Evolutionary conservation across 2,329 filamentous ascomycete genomes (phyloP).

Genomic region (Colletotrichum truncatum): DNA sequence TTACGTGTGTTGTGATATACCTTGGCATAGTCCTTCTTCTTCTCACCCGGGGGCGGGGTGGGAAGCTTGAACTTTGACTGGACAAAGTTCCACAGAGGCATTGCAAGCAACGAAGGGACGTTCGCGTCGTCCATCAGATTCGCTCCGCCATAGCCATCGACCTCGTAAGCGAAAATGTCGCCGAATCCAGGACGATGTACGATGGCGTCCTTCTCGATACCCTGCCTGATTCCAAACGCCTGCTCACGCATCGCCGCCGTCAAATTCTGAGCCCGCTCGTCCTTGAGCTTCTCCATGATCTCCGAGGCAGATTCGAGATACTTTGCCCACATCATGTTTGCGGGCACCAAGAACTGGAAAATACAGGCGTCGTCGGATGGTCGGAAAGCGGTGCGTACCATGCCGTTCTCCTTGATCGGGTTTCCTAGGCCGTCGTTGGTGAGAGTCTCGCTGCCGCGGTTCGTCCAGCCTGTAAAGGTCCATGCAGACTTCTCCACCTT

Average conservation of each 20-base stretch:
- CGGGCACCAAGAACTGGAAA: conserved; percentile 86
- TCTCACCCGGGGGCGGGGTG: conserved; percentile 12
- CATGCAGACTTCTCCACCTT: conserved; percentile 71
- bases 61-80: conserved; percentile 16
- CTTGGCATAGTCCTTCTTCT: conserved; percentile 61
- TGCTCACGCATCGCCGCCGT: conserved; percentile 63
- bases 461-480: conserved; percentile 79
- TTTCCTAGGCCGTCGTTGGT: conserved; percentile 81
- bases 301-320: conserved; percentile 63
- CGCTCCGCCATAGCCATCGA: conserved; percentile 75
- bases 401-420: conserved; percentile 82
- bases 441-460: conserved; percentile 82
- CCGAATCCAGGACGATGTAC: conserved; percentile 62
- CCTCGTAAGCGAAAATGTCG: conserved; percentile 80
- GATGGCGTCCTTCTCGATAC: conserved; percentile 77
- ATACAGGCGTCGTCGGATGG: conserved; percentile 87
- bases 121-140: conserved; percentile 80
- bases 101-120: conserved; percentile 72
- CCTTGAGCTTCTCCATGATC: conserved; percentile 53
- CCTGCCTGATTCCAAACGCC: conserved; percentile 70
- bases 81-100: conserved; percentile 70
- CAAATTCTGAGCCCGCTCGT: conserved; percentile 54
- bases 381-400: conserved; percentile 87
- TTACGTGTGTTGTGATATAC: conserved; percentile 82
- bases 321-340: conserved; percentile 84